Percentiles rank a stretch among this genome's conserved stretches.
phyloP scores from a whole-genome alignment of 2,329 filamentous ascomycete species.

The Aspergillus pseudotamarii region DNA sequence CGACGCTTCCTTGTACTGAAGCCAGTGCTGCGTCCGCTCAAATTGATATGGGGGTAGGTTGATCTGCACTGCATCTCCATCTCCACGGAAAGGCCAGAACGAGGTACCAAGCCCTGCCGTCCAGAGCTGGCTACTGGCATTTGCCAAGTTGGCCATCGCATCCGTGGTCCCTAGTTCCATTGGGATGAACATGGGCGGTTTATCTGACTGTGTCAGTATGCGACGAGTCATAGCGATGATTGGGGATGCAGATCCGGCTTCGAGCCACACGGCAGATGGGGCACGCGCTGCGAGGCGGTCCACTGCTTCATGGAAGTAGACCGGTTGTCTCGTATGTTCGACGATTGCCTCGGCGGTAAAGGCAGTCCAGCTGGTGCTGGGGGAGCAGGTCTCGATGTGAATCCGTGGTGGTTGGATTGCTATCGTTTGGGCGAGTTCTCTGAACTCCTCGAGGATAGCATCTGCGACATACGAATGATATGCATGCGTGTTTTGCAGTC shows the following conservation, averaged over 20 bases:
- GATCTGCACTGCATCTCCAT: neutral
- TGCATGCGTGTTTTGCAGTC: constrained; percentile 50
- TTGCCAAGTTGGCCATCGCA: neutral
- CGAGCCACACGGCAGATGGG: constrained; percentile 38
- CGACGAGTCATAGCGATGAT: constrained; percentile 31
- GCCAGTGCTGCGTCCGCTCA: neutral
- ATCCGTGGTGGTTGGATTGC: constrained; percentile 37
- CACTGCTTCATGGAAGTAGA: constrained; percentile 52
- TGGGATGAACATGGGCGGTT: neutral
- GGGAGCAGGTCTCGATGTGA: constrained; percentile 20
- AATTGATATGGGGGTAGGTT: neutral
- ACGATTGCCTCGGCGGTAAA: constrained; percentile 35
- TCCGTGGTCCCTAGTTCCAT: neutral
- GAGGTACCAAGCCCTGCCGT: neutral
- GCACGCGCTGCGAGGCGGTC: constrained; percentile 37
- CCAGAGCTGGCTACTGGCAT: neutral
- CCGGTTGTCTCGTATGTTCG: constrained; percentile 47
- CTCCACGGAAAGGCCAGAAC: neutral
- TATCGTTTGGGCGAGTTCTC: constrained; percentile 28
- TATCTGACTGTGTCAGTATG: neutral
- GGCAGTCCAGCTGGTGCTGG: constrained; percentile 25
- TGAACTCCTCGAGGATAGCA: constrained; percentile 29
- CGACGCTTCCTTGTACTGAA: neutral
- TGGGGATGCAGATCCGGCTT: constrained; percentile 45
- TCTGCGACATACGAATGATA: constrained; percentile 52